Base-by-base conservation (phyloP, 768 basidiomycete genomes). In the Lactifluus hygrophoroides region DNA sequence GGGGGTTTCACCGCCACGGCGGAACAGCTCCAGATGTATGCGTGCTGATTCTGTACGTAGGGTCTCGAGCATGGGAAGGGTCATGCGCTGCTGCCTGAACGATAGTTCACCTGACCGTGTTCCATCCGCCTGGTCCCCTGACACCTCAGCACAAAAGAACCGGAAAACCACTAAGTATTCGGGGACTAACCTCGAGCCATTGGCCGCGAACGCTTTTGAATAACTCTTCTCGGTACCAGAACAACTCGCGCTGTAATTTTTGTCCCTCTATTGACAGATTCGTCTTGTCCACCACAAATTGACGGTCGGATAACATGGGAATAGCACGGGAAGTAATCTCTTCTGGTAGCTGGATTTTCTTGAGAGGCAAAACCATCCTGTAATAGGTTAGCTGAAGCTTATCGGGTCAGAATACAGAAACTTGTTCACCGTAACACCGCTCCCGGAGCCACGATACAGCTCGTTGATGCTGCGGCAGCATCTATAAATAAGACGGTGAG, bases 151-250 rank as follows among this genome's bases (percentile, higher is more conserved):
- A 13, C 6, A 30, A 34, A 60, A 19, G 58, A 52, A 37, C 32
- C 54, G 23, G 10, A n/a, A 59, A 17, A 44, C 9, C 19, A 5
- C 23, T 2, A 34, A 10, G 5, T 14, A 19, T 19, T 16, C n/a
- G 19, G 21, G 16, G 34, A 58, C 80, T 58, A 58, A 92, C 94
- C 81, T 98, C 96, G 67, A 80, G 80, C 96, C 96, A 99, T 17
- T 75, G 76, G 10, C 86, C 86, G 13, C 73, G 75, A 14, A 97
- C 69, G 50, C 74, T 71, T 46, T 81, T 81, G 66, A 98, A 80
- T 10, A 99, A 72, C 62, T 86, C 84, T 69, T 99, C 94, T 35
- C 94, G 79, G 69, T 96, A 95, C 96, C 96, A 99, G 74, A 98
- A 99, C 16, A 94, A 69, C 67, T 93, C 89, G 38, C 84, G 78